Conservation (phyloP, 1,284 basidiomycete genomes). For the Somion occarium region DNA sequence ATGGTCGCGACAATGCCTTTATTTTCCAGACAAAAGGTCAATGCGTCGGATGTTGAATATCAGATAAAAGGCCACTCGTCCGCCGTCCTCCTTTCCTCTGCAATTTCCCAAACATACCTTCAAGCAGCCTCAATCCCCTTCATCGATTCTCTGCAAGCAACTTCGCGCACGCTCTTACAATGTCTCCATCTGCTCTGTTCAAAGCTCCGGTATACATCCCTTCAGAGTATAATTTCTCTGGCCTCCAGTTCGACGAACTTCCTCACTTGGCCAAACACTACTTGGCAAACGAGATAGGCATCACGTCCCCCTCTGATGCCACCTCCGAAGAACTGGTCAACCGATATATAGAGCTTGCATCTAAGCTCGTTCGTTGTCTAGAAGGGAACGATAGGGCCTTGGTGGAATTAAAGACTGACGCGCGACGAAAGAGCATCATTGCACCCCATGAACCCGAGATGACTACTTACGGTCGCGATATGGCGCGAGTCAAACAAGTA, state of each 20-base stretch:
- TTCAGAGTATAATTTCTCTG: slow-evolving; percentile 6
- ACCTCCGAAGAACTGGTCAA: neutral
- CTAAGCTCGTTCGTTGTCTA: neutral
- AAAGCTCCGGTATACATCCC: slow-evolving; percentile 5
- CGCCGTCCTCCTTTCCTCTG: neutral
- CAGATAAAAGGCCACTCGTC: neutral
- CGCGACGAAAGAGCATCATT: neutral
- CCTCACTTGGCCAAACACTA: slow-evolving; percentile 6
- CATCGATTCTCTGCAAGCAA: neutral
- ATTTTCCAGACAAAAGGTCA: neutral
- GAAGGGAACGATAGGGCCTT: slow-evolving; percentile 5
- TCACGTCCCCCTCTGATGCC: neutral
- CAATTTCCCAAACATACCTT: neutral
- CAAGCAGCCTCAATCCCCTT: neutral
- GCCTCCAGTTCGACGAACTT: slow-evolving; percentile 7
- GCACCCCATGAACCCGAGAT: neutral
- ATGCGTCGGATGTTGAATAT: neutral
- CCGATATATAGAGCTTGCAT: neutral
- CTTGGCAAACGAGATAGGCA: slow-evolving; percentile 1
- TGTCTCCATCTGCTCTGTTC: neutral
- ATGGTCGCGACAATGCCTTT: too few relatives aligned
- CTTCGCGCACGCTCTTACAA: neutral
- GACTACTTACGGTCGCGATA: neutral
- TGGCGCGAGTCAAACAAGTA: slow-evolving; percentile 4
- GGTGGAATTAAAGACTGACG: neutral